Evolutionary conservation across 306 rosid species (phyloP), one percentile per base, ranked within the genome.

Genomic region (Prunus mira): DNA sequence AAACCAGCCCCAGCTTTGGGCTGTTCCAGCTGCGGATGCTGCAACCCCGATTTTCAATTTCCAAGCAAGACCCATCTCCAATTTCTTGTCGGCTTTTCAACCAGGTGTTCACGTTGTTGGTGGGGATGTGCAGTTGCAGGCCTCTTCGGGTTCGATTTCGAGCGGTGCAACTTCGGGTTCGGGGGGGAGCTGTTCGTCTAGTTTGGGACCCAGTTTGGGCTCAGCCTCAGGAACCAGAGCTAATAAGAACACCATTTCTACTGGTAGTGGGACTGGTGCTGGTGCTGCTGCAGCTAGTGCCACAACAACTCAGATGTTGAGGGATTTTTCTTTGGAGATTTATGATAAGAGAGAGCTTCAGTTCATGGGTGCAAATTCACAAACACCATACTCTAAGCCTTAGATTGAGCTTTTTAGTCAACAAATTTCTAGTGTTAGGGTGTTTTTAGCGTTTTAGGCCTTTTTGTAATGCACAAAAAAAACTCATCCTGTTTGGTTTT

Each of bases 331-430:
- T 27, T 43, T 93, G 86, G 91, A 89, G 58, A 71, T 85, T 66
- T 85, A 73, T 67, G 98, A 88, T n/a, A 93, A 83, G 88, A 93
- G 83, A 76, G 98, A 93, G 78, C 81, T 93, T 24, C 93, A 81
- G 69, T 89, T 93, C 72, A 82, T 93, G 87, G 88, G 86, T 76
- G 72, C 82, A 5, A 83, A 82, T 74, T 79, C 90, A 47, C 86
- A 88, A 25, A 47, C 86, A 24, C 82, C 85, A 0, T 32, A 71
- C 76, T 82, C 89, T 3, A 76, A 86, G 57, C 82, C 91, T 57
- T 89, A 80, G 84, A 67, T 46, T 14, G 19, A 38, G 20, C 4
- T 61, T 79, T 71, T 52, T 9, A 74, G 47, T 15, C 6, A 4
- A 46, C 41, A 28, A 71, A 17, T 34, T 67, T 69, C 4, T 8